Conservation (phyloP, 2,329 filamentous ascomycete genomes). For the Colletotrichum sp. region DNA sequence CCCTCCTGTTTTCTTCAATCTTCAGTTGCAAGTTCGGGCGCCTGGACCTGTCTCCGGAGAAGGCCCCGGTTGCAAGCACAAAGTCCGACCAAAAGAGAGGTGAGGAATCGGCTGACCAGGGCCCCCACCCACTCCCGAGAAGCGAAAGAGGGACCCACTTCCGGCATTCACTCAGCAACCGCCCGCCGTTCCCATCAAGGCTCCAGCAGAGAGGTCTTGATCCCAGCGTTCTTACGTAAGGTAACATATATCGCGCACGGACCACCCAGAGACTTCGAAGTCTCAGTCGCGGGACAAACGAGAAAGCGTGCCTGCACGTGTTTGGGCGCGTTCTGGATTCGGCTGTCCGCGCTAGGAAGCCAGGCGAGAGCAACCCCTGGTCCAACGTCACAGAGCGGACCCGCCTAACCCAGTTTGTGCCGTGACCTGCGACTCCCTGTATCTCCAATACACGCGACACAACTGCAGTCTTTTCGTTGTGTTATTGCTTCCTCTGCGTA, state of each 20-base stretch:
- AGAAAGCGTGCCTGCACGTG: conserved; percentile 15
- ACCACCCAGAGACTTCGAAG: background rate
- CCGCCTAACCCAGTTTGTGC: background rate
- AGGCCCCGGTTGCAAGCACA: conserved; percentile 11
- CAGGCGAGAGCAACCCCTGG: background rate
- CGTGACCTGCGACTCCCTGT: conserved; percentile 2
- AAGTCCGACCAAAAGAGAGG: conserved; percentile 8
- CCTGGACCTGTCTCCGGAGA: conserved; percentile 14
- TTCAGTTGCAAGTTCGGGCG: background rate
- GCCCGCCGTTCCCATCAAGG: background rate
- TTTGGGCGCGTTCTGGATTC: conserved; percentile 19
- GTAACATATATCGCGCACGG: background rate
- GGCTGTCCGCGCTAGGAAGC: conserved; percentile 3
- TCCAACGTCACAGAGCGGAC: conserved; percentile 1
- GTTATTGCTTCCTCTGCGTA: background rate
- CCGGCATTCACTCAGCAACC: conserved; percentile 19
- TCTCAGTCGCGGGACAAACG: background rate
- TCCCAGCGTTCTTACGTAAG: background rate
- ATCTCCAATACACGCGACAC: conserved; percentile 3
- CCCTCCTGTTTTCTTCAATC: conserved; percentile 12
- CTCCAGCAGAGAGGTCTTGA: background rate
- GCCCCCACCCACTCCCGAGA: conserved; percentile 8
- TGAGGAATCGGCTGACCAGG: conserved; percentile 6
- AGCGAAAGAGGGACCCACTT: conserved; percentile 8
- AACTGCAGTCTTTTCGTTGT: conserved; percentile 5